A percentile compares a stretch with the other conserved stretches of the same genome.
Conservation (phyloP, 2,329 filamentous ascomycete species). For the Teratosphaeria gauchensis region DNA sequence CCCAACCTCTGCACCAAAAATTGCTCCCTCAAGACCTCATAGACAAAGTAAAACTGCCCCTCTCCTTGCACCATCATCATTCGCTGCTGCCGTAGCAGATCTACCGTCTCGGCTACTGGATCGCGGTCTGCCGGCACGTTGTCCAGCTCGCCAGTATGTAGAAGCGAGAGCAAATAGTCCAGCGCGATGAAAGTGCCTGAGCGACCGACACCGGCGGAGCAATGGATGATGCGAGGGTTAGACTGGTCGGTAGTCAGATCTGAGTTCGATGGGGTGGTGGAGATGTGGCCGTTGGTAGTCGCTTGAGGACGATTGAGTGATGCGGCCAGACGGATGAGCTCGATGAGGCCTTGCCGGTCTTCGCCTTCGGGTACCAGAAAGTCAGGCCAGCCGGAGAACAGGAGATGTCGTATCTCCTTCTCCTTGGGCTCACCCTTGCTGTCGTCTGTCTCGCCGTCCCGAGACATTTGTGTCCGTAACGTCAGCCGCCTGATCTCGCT, state of each 20-base stretch:
- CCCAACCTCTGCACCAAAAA: constrained; percentile 25
- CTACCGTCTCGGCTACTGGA: constrained; percentile 68
- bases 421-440: constrained; percentile 36
- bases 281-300: constrained; percentile 6
- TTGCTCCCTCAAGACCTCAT: constrained; percentile 68
- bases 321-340: constrained; percentile 59
- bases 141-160: constrained; percentile 62
- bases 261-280: not conserved
- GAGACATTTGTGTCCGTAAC: constrained; percentile 25
- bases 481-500: constrained; percentile 66
- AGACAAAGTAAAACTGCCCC: constrained; percentile 75
- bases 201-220: constrained; percentile 83
- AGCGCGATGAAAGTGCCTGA: constrained; percentile 93
- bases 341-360: constrained; percentile 58
- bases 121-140: constrained; percentile 44
- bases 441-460: constrained; percentile 12
- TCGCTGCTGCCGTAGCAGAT: constrained; percentile 72
- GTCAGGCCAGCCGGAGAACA: constrained; percentile 85
- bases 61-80: constrained; percentile 94
- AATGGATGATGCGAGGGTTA: constrained; percentile 63
- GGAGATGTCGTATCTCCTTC: constrained; percentile 68
- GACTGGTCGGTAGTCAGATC: constrained; percentile 14
- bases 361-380: constrained; percentile 68
- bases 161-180: constrained; percentile 79
- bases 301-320: constrained; percentile 36